A percentile compares a stretch with the other conserved stretches of the same genome.
These are phyloP conservation scores for Hypholoma fasciculare DNA, from an alignment of 768 basidiomycete species.

Conservation along the genomic window DNA sequence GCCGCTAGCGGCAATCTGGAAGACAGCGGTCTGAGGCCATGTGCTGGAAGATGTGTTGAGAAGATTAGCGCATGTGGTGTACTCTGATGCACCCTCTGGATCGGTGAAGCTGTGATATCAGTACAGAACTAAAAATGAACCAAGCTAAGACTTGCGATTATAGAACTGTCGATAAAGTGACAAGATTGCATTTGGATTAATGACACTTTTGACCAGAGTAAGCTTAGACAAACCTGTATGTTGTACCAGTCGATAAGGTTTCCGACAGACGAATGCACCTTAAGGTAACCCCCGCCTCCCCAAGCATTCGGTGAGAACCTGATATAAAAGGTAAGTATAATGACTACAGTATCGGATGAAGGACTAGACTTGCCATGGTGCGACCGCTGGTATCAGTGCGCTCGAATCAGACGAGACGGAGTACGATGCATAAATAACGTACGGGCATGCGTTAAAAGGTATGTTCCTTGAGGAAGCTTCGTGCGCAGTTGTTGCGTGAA, in stretches of 20 bases:
- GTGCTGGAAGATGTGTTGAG: conserved; percentile 54
- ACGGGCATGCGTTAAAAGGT: conserved; percentile 59
- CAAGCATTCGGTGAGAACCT: conserved; percentile 45
- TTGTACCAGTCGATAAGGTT: conserved; percentile 67
- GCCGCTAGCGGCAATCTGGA: conserved; percentile 60
- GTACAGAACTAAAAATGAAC: conserved; percentile 4
- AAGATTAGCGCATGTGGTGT: conserved; percentile 62
- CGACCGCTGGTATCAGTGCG: conserved; percentile 36
- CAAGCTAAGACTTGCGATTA: conserved; percentile 35
- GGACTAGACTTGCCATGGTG: conserved; percentile 37
- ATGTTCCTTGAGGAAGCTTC: conserved; percentile 47
- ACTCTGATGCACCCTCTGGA: conserved; percentile 61
- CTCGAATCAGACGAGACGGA: conserved; percentile 7
- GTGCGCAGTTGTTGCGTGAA: conserved; percentile 53
- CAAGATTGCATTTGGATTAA: conserved; percentile 6
- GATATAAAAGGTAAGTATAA: background rate
- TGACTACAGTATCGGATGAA: background rate
- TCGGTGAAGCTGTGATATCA: conserved; percentile 3
- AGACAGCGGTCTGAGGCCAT: conserved; percentile 63
- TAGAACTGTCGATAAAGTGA: conserved; percentile 33
- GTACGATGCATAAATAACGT: conserved; percentile 17
- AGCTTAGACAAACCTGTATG: conserved; percentile 39
- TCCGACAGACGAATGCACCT: conserved; percentile 53
- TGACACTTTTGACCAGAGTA: background rate
- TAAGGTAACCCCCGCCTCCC: conserved; percentile 55